A percentile compares a stretch with the other conserved stretches of the same genome.
Evolutionary conservation across 2,329 filamentous ascomycete genomes (phyloP).

Genomic region (Colletotrichum australisinense): DNA sequence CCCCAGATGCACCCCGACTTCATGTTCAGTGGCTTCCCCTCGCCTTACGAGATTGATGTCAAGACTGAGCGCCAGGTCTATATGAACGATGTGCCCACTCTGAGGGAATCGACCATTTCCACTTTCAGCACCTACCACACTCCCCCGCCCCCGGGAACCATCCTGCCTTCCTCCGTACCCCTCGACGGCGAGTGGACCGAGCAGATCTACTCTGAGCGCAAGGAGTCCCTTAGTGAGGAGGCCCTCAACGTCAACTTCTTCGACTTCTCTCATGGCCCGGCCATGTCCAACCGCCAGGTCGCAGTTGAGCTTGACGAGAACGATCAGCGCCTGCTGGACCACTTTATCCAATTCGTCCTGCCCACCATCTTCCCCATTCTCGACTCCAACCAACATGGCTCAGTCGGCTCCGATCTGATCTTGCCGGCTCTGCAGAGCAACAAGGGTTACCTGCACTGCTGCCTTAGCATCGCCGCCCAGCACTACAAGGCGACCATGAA

Average conservation of each 20-base stretch:
- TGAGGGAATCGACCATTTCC: conserved; percentile 87
- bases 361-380: conserved; percentile 92
- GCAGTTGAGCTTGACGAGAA: conserved; percentile 87
- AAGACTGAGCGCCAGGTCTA: conserved; percentile 96
- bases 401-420: conserved; percentile 83
- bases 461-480: conserved; percentile 90
- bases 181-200: conserved; percentile 77
- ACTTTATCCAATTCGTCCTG: conserved; percentile 90
- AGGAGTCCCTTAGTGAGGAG: conserved; percentile 76
- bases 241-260: conserved; percentile 82
- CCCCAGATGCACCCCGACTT: conserved; percentile 72
- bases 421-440: conserved; percentile 90
- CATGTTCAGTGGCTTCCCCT: conserved; percentile 66
- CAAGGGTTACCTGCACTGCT: conserved; percentile 95
- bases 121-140: conserved; percentile 93
- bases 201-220: conserved; percentile 74
- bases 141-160: conserved; percentile 76
- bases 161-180: conserved; percentile 70
- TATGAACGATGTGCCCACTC: conserved; percentile 88
- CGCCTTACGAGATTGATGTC: conserved; percentile 93
- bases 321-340: conserved; percentile 87
- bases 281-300: conserved; percentile 73
- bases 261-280: conserved; percentile 78
- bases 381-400: conserved; percentile 89
- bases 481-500: conserved; percentile 86